These are phyloP conservation scores for Choiromyces venosus DNA, from an alignment of 495 filamentous ascomycete species.

Conservation along the genomic window DNA sequence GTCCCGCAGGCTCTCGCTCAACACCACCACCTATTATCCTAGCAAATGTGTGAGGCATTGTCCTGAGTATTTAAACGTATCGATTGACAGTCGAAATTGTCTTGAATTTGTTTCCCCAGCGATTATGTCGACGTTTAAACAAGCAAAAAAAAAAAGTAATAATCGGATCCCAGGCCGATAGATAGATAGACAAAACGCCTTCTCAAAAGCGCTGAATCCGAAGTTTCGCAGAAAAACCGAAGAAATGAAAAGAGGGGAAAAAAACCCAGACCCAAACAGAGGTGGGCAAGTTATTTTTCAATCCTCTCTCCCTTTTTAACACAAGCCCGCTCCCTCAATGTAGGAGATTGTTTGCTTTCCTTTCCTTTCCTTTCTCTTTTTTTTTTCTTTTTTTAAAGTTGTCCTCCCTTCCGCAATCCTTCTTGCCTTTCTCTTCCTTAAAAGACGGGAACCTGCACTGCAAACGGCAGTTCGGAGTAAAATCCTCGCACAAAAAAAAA, in stretches of 20 bases:
- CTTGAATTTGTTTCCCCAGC: conserved; percentile 1
- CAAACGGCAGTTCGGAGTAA: not conserved
- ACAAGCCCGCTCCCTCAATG: not conserved
- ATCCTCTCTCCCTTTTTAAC: not conserved
- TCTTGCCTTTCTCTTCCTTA: not conserved
- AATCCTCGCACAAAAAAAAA: not conserved
- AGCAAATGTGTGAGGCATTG: conserved; percentile 26
- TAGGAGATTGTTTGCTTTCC: not conserved
- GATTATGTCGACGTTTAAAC: conserved; percentile 7
- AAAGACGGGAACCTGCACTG: not conserved
- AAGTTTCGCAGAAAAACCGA: not conserved
- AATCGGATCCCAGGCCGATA: not conserved
- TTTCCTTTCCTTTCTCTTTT: not conserved
- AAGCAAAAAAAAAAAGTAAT: conserved; percentile 6
- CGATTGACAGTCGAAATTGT: conserved; percentile 9
- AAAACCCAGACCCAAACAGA: not conserved
- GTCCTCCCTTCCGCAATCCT: not conserved
- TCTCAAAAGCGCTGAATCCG: not conserved
- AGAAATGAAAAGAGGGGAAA: not conserved
- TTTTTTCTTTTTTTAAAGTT: not conserved
- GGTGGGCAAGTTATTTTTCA: not conserved
- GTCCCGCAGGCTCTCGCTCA: conserved; percentile 6
- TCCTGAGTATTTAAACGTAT: not conserved
- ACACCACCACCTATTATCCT: conserved; percentile 18
- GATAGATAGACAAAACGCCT: not conserved